Conservation (phyloP, 192 early-diverging fungal species). For the Dissophora ornata region DNA sequence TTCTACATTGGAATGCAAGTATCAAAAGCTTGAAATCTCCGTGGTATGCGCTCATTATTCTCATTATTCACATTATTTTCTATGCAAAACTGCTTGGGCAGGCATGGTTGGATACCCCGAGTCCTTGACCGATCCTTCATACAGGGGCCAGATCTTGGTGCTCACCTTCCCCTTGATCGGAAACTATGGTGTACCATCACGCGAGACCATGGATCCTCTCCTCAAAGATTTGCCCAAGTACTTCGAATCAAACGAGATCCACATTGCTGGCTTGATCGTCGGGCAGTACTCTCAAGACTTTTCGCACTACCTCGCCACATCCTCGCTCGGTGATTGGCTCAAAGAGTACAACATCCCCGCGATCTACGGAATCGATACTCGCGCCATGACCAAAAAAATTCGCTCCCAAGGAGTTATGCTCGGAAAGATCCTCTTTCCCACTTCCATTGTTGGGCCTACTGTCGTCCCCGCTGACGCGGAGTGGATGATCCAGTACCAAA, state of each 20-base stretch:
- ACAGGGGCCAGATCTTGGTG: constrained; percentile 97
- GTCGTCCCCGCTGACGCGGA: constrained; percentile 56
- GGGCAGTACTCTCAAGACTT: constrained; percentile 92
- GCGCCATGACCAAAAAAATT: constrained; percentile 97
- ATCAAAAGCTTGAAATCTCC: too few relatives aligned
- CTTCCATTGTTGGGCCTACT: constrained; percentile 58
- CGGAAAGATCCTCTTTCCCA: constrained; percentile 92
- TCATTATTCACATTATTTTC: background rate
- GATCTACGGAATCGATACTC: constrained; percentile 95
- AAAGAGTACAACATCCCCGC: constrained; percentile 93
- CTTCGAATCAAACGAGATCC: constrained; percentile 96
- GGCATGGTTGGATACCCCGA: constrained; percentile 99
- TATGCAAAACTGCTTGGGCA: constrained; percentile 22
- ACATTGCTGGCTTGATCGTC: constrained; percentile 92
- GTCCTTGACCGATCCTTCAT: constrained; percentile 97
- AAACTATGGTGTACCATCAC: constrained; percentile 97
- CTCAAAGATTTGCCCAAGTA: constrained; percentile 91
- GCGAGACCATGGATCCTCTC: constrained; percentile 81
- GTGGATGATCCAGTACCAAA: constrained; percentile 77
- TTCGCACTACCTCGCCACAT: constrained; percentile 92
- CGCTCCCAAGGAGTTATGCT: constrained; percentile 90
- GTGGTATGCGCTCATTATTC: too few relatives aligned
- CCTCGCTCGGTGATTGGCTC: constrained; percentile 90
- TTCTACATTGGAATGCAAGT: background rate
- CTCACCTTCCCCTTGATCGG: constrained; percentile 98